Evolutionary conservation across 1,139 yeast genomes (phyloP), one percentile per base, ranked within the genome.

Genomic region (Scheffersomyces titani): DNA sequence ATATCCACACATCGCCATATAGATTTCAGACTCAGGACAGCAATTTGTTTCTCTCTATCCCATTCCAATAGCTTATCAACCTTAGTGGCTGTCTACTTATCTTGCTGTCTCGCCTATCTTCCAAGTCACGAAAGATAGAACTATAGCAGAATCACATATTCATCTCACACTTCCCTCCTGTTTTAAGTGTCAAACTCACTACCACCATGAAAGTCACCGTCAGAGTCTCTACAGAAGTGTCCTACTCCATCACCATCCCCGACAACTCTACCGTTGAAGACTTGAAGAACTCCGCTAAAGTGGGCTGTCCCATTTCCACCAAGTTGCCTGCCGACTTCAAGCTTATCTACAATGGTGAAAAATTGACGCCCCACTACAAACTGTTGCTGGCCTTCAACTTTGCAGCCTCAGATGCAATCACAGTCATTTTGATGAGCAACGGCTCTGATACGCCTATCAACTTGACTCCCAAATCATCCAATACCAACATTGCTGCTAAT

Each of bases 281-380:
- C 59, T 74, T 84, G 58, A 75, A 77, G 54, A 72, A 72, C 52
- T 74, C 83, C 7, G 81, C 83, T 22, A 71, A 74, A 54, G 80
- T 75, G 16, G 80, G 81, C 1, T 71, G 78, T 68, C 74, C 86
- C 61, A 54, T 65, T 24, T 59, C 64, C 21, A 60, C 69, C 52
- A 69, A 68, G 53, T 68, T 80, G 52, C 82, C 84, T 1, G 57
- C 67, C 4, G 77, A 76, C 52, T 80, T 82, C 65, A 83, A 83
- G 65, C 74, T 84, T 53, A 83, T 84, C 67, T 76, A 73, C 62
- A 78, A 82, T 56, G 88, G 88, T n/a, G 77, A 73, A 57, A 81
- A 77, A 65, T 71, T 84, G 65, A 74, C 78, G 16, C 78, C 79
- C 16, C 61, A 64, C 55, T 63, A 68, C 59, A 62, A 65, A 54